A percentile compares a stretch with the other conserved stretches of the same genome.
Evolutionary conservation across 257 asterid genomes (phyloP).

Genomic region (Parsonsia alboflavescens): DNA sequence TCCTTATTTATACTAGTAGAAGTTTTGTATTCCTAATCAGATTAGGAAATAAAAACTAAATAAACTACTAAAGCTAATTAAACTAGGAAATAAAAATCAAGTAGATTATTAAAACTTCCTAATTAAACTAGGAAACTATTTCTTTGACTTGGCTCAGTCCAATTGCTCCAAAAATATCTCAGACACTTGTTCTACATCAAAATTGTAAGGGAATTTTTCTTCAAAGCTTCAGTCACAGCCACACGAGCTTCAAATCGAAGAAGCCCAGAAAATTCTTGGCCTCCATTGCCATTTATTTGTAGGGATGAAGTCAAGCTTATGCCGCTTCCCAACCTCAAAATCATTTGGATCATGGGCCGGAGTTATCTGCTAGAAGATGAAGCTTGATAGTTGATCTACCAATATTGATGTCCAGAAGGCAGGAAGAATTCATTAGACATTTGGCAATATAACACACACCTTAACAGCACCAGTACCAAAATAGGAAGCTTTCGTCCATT

Average conservation of each 20-base stretch:
- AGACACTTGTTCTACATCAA: conserved; percentile 70
- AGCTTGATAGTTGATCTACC: conserved; percentile 7
- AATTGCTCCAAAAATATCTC: too few relatives aligned
- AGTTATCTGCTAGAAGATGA: conserved; percentile 61
- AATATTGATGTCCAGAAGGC: conserved; percentile 12
- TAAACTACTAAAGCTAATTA: too few relatives aligned
- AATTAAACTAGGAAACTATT: too few relatives aligned
- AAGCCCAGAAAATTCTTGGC: conserved; percentile 60
- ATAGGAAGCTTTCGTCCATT: conserved; percentile 82
- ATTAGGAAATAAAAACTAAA: too few relatives aligned
- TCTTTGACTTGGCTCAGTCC: too few relatives aligned
- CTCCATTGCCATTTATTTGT: conserved; percentile 93
- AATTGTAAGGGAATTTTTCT: conserved; percentile 45
- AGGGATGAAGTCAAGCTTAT: conserved; percentile 66
- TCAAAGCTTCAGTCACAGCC: conserved; percentile 67
- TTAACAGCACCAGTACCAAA: conserved; percentile 99
- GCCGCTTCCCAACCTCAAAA: conserved; percentile 94
- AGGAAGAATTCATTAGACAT: background rate
- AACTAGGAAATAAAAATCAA: too few relatives aligned
- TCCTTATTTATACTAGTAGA: too few relatives aligned
- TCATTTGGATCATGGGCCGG: conserved; percentile 99
- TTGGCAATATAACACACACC: conserved; percentile 31
- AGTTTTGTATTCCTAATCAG: too few relatives aligned
- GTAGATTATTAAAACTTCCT: too few relatives aligned
- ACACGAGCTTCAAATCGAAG: conserved; percentile 88